These are phyloP conservation scores for Pythium pyrilobum DNA, from an alignment of 352 stramenopile species.

Conservation along the genomic window DNA sequence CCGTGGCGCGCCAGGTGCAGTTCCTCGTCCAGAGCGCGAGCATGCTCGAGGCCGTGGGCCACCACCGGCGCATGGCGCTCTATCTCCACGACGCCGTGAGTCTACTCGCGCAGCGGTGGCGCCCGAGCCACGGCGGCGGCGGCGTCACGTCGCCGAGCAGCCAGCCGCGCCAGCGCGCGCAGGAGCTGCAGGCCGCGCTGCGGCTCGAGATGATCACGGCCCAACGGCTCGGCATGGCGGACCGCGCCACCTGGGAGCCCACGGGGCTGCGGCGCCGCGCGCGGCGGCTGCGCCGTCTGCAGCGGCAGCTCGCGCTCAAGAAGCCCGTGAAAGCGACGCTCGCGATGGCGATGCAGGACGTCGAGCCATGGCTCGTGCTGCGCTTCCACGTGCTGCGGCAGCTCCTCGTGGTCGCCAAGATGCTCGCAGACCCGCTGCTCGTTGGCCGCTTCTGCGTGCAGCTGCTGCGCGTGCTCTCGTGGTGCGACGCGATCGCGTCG, in stretches of 20 bases:
- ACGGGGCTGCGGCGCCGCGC: conserved; percentile 31
- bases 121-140: conserved; percentile 7
- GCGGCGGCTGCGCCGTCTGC: conserved; percentile 16
- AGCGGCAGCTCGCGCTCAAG: conserved; percentile 2
- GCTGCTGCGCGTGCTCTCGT: conserved; percentile 59
- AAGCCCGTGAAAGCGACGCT: conserved; percentile 9
- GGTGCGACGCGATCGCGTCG: conserved; percentile 40
- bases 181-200: conserved; percentile 57
- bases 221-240: conserved; percentile 39
- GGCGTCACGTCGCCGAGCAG: conserved; percentile 6
- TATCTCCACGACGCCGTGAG: conserved; percentile 63
- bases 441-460: conserved; percentile 53
- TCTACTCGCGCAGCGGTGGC: conserved; percentile 13
- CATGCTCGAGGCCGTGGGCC: conserved; percentile 60
- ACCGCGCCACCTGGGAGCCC: conserved; percentile 34
- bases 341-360: conserved; percentile 2
- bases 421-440: conserved; percentile 43
- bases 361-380: conserved; percentile 59
- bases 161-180: conserved; percentile 21
- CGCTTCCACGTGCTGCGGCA: conserved; percentile 78
- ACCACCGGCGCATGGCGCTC: conserved; percentile 57
- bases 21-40: conserved; percentile 61
- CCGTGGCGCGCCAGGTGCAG: conserved; percentile 43
- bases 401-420: conserved; percentile 55
- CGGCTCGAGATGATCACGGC: conserved; percentile 50